A percentile compares a stretch with the other conserved stretches of the same genome.
Evolutionary conservation across 2,329 filamentous ascomycete species (phyloP).

Genomic region (Plectosphaerella plurivora): DNA sequence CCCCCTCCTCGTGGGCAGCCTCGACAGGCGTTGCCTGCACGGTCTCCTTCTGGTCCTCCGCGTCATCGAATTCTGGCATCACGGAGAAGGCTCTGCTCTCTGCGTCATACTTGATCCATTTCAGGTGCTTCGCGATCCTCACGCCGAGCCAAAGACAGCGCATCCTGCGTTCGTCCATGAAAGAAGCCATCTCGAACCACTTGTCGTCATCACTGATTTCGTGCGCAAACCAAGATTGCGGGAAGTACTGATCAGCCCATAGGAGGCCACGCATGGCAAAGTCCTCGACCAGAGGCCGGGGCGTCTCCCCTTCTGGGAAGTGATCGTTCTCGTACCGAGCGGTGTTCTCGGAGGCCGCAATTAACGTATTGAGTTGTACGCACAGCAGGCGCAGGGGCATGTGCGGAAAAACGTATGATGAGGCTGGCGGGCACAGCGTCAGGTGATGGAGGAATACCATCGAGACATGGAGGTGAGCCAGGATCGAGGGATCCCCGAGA

Average conservation of each 20-base stretch:
- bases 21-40: not conserved
- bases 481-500: constrained; percentile 51
- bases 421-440: constrained; percentile 32
- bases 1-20: no score
- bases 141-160: constrained; percentile 56
- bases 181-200: constrained; percentile 56
- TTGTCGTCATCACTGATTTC: constrained; percentile 65
- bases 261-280: constrained; percentile 60
- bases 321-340: constrained; percentile 20
- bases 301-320: constrained; percentile 44
- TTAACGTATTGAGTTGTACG: constrained; percentile 31
- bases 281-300: constrained; percentile 63
- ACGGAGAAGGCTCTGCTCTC: constrained; percentile 33
- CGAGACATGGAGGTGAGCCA: constrained; percentile 59
- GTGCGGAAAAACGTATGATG: constrained; percentile 29
- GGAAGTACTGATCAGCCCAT: constrained; percentile 56
- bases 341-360: constrained; percentile 7
- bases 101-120: constrained; percentile 42
- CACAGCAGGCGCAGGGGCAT: constrained; percentile 51
- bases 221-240: constrained; percentile 51
- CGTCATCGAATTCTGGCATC: constrained; percentile 25
- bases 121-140: constrained; percentile 34
- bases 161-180: constrained; percentile 51
- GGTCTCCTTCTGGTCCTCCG: not conserved
- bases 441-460: constrained; percentile 54